Evolutionary conservation across 2,329 filamentous ascomycete species (phyloP), one percentile per base, ranked within the genome.

Genomic region (Bertia moriformis): DNA sequence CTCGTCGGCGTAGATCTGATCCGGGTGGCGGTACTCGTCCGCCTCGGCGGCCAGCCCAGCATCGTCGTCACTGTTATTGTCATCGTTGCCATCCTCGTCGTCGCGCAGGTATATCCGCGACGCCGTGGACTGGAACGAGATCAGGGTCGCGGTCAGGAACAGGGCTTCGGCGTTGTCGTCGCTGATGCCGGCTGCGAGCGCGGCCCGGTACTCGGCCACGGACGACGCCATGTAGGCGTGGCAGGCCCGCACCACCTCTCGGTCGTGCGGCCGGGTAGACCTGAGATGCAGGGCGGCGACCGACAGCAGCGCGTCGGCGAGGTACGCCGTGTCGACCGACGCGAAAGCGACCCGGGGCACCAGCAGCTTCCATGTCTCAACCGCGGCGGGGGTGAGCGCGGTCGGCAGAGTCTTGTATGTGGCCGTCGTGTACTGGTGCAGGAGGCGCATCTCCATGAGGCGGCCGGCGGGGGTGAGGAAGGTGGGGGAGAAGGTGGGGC

Each of bases 91-190:
- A n/a, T 27, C 22, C 22, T 27, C 22, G 22, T 27, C 22, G 41
- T 75, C 71, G 38, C 73, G 69, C 42, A 66, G 65, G 44, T 78
- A 78, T 42, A 77, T 66, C 47, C 80, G 61, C 38, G 74, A 66
- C 30, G 83, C 64, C 19, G 74, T 69, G 46, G 81, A 63, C 53
- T 86, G 66, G 54, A 85, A 75, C 49, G 81, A 62, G 51, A 86
- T 73, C 47, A 81, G 60, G 2, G 73, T 64, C 1, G 74, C 65
- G 0, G 74, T 79, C 17, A 78, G 57, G 46, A 80, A 80, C 1
- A 80, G 60, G 0, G 73, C 65, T 50, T 78, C 74, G 5, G 75
- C 73, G 41, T 79, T 80, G 20, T 60, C 55, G 20, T 69, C 62
- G 19, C 65, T 69, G 41, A 78, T 72, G 18, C 75, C 75, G 20